phyloP scores from a whole-genome alignment of 2,329 filamentous ascomycete species.

The Alternaria metachromatica region DNA sequence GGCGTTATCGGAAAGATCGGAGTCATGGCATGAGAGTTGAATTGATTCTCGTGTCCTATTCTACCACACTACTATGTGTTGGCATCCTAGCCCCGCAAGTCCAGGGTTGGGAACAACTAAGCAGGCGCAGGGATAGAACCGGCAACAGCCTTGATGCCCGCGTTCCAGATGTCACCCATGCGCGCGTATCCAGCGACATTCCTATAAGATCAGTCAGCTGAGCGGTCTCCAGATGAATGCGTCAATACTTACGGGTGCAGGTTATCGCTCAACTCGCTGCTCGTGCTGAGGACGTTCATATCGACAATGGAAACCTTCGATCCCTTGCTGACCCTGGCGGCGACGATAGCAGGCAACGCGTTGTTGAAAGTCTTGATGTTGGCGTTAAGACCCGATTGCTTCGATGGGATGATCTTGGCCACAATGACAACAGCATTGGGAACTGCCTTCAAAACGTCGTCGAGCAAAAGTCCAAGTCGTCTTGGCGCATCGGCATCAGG shows the following conservation, averaged over 20 bases:
- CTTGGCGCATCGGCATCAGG: slow-evolving; percentile 38
- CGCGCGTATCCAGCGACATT: slow-evolving; percentile 35
- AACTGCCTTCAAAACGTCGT: slow-evolving; percentile 37
- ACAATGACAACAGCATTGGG: slow-evolving; percentile 47
- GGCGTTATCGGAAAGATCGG: not conserved
- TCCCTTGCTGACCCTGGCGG: slow-evolving; percentile 23
- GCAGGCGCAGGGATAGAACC: slow-evolving; percentile 2
- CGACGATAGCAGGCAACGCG: slow-evolving; percentile 31
- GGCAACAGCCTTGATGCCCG: slow-evolving; percentile 16
- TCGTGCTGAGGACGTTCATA: slow-evolving; percentile 18
- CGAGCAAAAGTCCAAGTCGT: slow-evolving; percentile 43
- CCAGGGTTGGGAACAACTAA: not conserved
- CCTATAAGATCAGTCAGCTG: slow-evolving; percentile 10
- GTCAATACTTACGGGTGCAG: slow-evolving; percentile 33
- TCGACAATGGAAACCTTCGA: slow-evolving; percentile 39
- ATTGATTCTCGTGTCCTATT: not conserved
- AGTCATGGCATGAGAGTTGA: not conserved
- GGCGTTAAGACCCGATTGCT: slow-evolving; percentile 15
- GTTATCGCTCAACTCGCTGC: slow-evolving; percentile 31
- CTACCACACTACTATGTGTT: not conserved
- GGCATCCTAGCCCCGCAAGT: not conserved
- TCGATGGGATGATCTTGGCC: slow-evolving; percentile 42
- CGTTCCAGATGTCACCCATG: slow-evolving; percentile 40
- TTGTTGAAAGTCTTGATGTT: slow-evolving; percentile 37
- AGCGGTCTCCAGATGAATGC: not conserved